Conservation (phyloP, 1,139 yeast genomes). For the Wickerhamiella pararugosa region DNA sequence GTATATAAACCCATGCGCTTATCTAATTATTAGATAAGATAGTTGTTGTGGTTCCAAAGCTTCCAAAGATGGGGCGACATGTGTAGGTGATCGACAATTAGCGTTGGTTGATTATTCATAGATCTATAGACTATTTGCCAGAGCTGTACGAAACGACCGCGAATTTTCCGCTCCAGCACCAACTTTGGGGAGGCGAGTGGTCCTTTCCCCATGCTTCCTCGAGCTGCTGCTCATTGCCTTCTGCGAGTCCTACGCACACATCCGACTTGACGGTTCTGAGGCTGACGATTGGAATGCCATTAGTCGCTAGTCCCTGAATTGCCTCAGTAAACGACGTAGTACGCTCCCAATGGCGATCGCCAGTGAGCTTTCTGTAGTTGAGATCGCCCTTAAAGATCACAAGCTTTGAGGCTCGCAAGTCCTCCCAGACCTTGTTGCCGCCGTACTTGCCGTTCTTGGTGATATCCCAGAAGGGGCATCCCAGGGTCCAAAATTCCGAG, state of each 20-base stretch:
- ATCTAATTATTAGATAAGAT: too few species aligned
- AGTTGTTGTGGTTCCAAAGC: too few species aligned
- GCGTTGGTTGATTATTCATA: not conserved
- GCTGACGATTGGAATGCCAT: conserved; percentile 49
- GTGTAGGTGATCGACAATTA: too few species aligned
- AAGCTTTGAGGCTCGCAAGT: conserved; percentile 42
- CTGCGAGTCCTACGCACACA: conserved; percentile 71
- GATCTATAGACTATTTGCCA: not conserved
- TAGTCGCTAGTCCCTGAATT: conserved; percentile 47
- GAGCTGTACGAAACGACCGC: conserved; percentile 43
- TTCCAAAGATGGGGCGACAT: too few species aligned
- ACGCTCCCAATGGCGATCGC: conserved; percentile 77
- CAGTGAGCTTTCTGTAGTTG: conserved; percentile 86
- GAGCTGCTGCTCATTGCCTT: conserved; percentile 57
- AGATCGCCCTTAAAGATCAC: conserved; percentile 89
- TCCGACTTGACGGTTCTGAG: conserved; percentile 94
- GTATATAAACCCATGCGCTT: too few species aligned
- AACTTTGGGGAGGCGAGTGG: conserved; percentile 37
- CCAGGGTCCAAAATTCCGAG: conserved; percentile 75
- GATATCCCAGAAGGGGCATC: conserved; percentile 54
- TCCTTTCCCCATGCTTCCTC: conserved; percentile 37
- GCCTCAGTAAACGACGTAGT: conserved; percentile 62
- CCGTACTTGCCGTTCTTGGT: conserved; percentile 40
- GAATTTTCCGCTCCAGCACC: conserved; percentile 87
- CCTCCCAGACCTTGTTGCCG: conserved; percentile 41